These are phyloP conservation scores for Vinca major DNA, from an alignment of 305 asterid genomes.

Conservation along the genomic window DNA sequence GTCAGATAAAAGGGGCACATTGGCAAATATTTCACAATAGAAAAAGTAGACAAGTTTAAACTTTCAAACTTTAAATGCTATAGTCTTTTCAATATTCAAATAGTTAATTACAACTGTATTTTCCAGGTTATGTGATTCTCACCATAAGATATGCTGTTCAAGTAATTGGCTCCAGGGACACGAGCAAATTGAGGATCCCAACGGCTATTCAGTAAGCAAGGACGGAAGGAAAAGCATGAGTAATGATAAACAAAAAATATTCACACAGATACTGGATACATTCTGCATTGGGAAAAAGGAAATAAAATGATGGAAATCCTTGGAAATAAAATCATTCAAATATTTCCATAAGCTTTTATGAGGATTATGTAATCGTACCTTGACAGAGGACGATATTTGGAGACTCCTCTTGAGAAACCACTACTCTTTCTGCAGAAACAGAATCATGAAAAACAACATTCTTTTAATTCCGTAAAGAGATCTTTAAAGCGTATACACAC, in stretches of 20 bases:
- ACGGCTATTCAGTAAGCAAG: conserved; percentile 33
- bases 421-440: conserved; percentile 82
- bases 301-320: conserved; percentile 15
- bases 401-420: conserved; percentile 88
- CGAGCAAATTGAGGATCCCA: conserved; percentile 81
- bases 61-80: not conserved
- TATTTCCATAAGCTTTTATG: conserved; percentile 5
- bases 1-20: conserved; percentile 19
- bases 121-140: conserved; percentile 21
- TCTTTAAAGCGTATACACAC: conserved; percentile 27
- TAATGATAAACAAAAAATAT: conserved; percentile 6
- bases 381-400: conserved; percentile 89
- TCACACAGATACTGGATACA: conserved; percentile 3
- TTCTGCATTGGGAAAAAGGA: not conserved
- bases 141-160: conserved; percentile 56
- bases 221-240: conserved; percentile 2
- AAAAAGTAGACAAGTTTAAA: not conserved
- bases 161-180: conserved; percentile 54
- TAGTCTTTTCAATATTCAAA: not conserved
- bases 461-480: conserved; percentile 5
- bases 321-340: conserved; percentile 3
- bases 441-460: conserved; percentile 22
- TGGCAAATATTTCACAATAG: conserved; percentile 12
- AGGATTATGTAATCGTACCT: conserved; percentile 38
- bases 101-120: not conserved